Evolutionary conservation across 2,329 filamentous ascomycete genomes (phyloP).

Genomic region (Neofusicoccum ribis): DNA sequence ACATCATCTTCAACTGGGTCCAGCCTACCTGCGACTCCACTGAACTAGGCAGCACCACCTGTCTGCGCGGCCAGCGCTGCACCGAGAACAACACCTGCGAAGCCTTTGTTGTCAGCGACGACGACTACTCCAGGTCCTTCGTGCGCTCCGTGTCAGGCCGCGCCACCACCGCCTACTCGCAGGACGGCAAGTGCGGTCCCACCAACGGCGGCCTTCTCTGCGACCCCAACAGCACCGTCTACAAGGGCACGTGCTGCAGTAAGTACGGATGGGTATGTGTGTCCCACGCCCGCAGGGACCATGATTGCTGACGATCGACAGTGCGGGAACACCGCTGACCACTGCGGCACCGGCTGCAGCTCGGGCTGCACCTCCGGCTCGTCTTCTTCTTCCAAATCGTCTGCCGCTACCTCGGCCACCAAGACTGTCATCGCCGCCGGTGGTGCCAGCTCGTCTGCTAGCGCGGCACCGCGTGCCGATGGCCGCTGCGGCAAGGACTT

Average conservation of each 20-base stretch:
- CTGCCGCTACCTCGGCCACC: conserved; percentile 16
- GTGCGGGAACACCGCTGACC: conserved; percentile 46
- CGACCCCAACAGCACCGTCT: conserved; percentile 46
- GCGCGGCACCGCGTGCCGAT: conserved; percentile 25
- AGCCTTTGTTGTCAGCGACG: conserved; percentile 20
- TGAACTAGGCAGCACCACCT: conserved; percentile 27
- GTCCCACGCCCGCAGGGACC: not conserved
- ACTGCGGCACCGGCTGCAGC: conserved; percentile 40
- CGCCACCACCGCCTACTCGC: conserved; percentile 34
- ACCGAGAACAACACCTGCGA: conserved; percentile 31
- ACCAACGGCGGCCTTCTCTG: conserved; percentile 42
- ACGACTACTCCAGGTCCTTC: conserved; percentile 29
- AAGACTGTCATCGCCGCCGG: conserved; percentile 2
- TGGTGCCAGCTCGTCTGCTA: not conserved
- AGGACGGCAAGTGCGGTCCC: conserved; percentile 42
- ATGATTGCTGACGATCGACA: conserved; percentile 27
- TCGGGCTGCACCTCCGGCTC: conserved; percentile 32
- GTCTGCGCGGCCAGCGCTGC: conserved; percentile 42
- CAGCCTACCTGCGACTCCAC: conserved; percentile 44
- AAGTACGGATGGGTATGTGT: conserved; percentile 37
- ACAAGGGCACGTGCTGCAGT: conserved; percentile 49
- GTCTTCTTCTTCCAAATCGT: conserved; percentile 7
- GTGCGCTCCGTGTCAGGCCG: conserved; percentile 28
- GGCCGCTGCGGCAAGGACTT: conserved; percentile 31
- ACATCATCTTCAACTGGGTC: conserved; percentile 52